Percentiles rank a stretch among this genome's conserved stretches.
phyloP scores from a whole-genome alignment of 2,329 filamentous ascomycete species.

The Reticulascus tulasneorum region DNA sequence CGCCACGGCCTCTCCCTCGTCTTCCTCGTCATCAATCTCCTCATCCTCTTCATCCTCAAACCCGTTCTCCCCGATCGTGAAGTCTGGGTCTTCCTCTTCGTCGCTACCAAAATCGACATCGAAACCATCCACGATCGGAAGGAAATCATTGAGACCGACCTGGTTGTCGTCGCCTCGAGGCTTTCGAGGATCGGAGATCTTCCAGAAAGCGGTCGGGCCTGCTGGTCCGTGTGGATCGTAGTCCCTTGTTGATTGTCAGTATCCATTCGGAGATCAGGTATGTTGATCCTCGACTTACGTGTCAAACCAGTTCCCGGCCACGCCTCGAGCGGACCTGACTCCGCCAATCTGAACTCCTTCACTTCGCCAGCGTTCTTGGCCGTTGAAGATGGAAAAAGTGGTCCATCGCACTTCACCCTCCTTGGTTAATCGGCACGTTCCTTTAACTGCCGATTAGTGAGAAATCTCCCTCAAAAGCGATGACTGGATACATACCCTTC shows the following conservation, averaged over 20 bases:
- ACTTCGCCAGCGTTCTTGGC: slow-evolving; percentile 70
- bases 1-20: slow-evolving; percentile 18
- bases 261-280: not conserved
- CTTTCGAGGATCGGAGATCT: slow-evolving; percentile 36
- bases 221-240: slow-evolving; percentile 65
- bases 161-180: slow-evolving; percentile 16
- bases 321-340: slow-evolving; percentile 57
- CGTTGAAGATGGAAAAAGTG: slow-evolving; percentile 58
- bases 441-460: slow-evolving; percentile 30
- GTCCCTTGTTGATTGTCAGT: slow-evolving; percentile 39
- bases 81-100: slow-evolving; percentile 19
- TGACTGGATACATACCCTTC: slow-evolving; percentile 43
- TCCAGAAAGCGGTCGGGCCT: slow-evolving; percentile 77
- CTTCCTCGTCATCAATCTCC: slow-evolving; percentile 20
- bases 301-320: slow-evolving; percentile 76
- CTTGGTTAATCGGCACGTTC: slow-evolving; percentile 60
- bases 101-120: slow-evolving; percentile 17
- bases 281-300: slow-evolving; percentile 51
- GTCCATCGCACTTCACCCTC: slow-evolving; percentile 75
- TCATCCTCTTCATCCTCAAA: slow-evolving; percentile 27
- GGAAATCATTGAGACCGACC: slow-evolving; percentile 15
- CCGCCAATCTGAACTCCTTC: slow-evolving; percentile 75
- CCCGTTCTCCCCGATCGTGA: slow-evolving; percentile 15
- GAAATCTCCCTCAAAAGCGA: slow-evolving; percentile 12
- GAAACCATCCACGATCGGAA: slow-evolving; percentile 16